Evolutionary conservation across 139 green algal species (phyloP), one percentile per base, ranked within the genome.

Genomic region (Tetratostichococcus sp.): DNA sequence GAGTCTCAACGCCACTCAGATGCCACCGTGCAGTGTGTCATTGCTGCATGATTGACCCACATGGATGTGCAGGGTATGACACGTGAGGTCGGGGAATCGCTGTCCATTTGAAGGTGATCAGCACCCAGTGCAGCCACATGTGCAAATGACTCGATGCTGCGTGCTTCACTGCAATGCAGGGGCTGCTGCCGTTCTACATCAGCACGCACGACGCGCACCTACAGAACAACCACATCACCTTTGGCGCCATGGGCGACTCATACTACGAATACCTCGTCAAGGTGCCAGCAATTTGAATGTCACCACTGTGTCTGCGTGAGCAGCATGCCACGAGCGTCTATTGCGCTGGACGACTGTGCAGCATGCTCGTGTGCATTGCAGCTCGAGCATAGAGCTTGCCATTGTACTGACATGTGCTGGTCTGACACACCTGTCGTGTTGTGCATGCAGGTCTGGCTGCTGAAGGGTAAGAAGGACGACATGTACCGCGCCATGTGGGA

Each of bases 251-350:
- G 71, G 89, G 85, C 11, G 90, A 94, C 82, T 87, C 76, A 5
- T 95, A 91, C 78, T 94, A 90, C 74, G 90, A 94, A 84, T 94
- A 94, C 75, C 76, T 94, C 75, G 73, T 94, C 31, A 94, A 94
- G 80, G 67, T 62, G 50, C 11, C 8, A 14, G 39, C 39, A 8
- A 14, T 50, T 8, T 50, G 11, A 67, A 22, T n/a, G n/a, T n/a
- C n/a, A n/a, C n/a, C n/a, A n/a, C n/a, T n/a, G n/a, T n/a, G n/a
- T n/a, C n/a, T n/a, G n/a, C n/a, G n/a, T n/a, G n/a, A n/a, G n/a
- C n/a, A n/a, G n/a, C n/a, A n/a, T n/a, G n/a, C n/a, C n/a, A n/a
- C n/a, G n/a, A n/a, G n/a, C n/a, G n/a, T n/a, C n/a, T n/a, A n/a
- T n/a, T n/a, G n/a, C n/a, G n/a, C n/a, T n/a, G n/a, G n/a, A n/a